Evolutionary conservation across 83 land plant species (phyloP).

Genomic region (Diphasiastrum complanatum): DNA sequence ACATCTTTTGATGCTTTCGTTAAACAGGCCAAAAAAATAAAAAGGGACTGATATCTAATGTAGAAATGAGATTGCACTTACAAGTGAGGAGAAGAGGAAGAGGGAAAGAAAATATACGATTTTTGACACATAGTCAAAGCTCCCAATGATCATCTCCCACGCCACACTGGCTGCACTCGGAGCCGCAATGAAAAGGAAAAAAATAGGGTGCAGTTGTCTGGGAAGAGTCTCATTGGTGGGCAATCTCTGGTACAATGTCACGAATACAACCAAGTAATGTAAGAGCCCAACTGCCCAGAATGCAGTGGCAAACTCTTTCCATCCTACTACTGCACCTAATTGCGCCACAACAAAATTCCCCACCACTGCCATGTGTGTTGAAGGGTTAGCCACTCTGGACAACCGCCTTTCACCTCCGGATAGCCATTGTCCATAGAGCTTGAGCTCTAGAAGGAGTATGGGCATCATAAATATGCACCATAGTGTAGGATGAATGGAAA

Average conservation of each 20-base stretch:
- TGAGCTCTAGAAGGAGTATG: conserved; percentile 62
- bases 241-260: conserved; percentile 77
- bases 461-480: conserved; percentile 80
- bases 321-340: conserved; percentile 62
- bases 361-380: conserved; percentile 69
- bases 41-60: too few species aligned
- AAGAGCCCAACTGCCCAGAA: conserved; percentile 78
- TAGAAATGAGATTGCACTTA: conserved; percentile 38
- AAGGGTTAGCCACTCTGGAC: conserved; percentile 80
- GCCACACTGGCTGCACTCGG: conserved; percentile 87
- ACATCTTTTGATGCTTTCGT: too few species aligned
- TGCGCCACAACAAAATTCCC: conserved; percentile 81
- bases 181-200: conserved; percentile 82
- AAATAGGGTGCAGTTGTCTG: conserved; percentile 83
- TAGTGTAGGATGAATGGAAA: conserved; percentile 30
- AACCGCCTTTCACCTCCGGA: conserved; percentile 76
- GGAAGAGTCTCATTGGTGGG: conserved; percentile 80
- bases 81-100: conserved; percentile 69
- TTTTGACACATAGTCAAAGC: conserved; percentile 53
- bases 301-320: conserved; percentile 79
- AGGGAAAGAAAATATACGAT: conserved; percentile 62
- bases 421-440: conserved; percentile 94
- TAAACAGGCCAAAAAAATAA: too few species aligned
- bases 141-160: conserved; percentile 64
- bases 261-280: conserved; percentile 79